phyloP scores from a whole-genome alignment of 495 filamentous ascomycete genomes.

The Xylaria longipes region DNA sequence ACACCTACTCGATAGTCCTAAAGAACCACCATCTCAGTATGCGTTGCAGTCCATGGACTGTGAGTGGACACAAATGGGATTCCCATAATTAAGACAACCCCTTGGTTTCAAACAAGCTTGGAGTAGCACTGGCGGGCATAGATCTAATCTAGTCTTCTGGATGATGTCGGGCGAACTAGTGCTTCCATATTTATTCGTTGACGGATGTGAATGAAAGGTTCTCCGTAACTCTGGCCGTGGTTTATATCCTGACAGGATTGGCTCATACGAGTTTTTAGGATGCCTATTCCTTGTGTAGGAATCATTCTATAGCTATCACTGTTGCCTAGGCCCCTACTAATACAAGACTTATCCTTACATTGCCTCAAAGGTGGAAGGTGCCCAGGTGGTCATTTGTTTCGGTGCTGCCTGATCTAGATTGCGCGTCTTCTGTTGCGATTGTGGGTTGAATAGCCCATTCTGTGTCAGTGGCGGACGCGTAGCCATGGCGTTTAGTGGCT shows the following conservation, averaged over 20 bases:
- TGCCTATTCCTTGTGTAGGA: slow-evolving; percentile 1
- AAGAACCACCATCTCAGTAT: neutral
- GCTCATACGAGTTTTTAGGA: neutral
- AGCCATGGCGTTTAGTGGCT: slow-evolving; percentile 13
- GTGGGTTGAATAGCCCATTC: slow-evolving; percentile 12
- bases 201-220: neutral
- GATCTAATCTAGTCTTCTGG: neutral
- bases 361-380: neutral
- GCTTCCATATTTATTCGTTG: neutral
- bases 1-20: neutral
- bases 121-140: neutral
- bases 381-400: slow-evolving; percentile 5
- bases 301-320: neutral
- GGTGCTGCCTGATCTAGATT: slow-evolving; percentile 19
- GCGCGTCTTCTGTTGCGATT: slow-evolving; percentile 19
- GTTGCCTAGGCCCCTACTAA: slow-evolving; percentile 4
- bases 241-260: neutral
- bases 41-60: neutral
- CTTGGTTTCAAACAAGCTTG: neutral
- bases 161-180: neutral
- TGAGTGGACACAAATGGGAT: neutral
- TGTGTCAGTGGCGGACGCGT: neutral
- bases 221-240: neutral
- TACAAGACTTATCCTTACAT: neutral
- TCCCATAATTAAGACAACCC: neutral